Base-by-base conservation (phyloP, 345 rosid genomes). In the Erodium maritimum region DNA sequence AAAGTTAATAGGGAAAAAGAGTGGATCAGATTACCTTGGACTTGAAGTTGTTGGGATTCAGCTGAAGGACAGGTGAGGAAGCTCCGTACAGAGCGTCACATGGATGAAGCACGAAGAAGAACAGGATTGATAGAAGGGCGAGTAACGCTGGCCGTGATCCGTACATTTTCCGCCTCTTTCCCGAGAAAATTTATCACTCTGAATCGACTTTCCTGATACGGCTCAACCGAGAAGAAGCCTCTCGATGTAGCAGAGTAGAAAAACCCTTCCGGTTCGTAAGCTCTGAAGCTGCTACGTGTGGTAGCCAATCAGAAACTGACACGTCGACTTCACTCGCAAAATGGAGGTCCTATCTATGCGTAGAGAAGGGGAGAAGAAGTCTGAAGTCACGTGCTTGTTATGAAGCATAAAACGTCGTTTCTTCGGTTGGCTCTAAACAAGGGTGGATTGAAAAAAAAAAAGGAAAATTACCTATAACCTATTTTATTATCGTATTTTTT, bases 21-120 rank as follows among this genome's bases (percentile, higher is more conserved):
- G 2, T 23, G 52, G 33, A 34, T 18, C n/a, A 17, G 13, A 17
- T 50, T 69, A 89, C 99, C 95, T 93, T 93, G 73, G 91, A 87
- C 79, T 87, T 89, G 82, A 93, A 93, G 76, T 93, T 93, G 75
- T 91, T 78, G 58, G 95, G 96, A 68, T 82, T 90, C 71, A 93
- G 95, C 82, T 93, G 99, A 68, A 89, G 71, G 18, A 93, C 99
- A 5, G 97, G 95, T 4, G 99, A 90, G 2, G 99, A 94, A n/a
- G 99, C 71, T n/a, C 81, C 90, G 58, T 88, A 91, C 45, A 91
- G 75, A 25, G 90, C 98, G 33, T 69, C 57, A 23, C 80, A 67
- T 50, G 65, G 21, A 29, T 60, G 56, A 65, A 77, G 65, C 48
- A 64, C 56, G 19, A 62, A 42, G 19, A 68, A 57, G 16, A 74